A percentile compares a stretch with the other conserved stretches of the same genome.
Evolutionary conservation across 2,329 filamentous ascomycete species (phyloP).

Genomic region (Ophiostoma fasciatum): DNA sequence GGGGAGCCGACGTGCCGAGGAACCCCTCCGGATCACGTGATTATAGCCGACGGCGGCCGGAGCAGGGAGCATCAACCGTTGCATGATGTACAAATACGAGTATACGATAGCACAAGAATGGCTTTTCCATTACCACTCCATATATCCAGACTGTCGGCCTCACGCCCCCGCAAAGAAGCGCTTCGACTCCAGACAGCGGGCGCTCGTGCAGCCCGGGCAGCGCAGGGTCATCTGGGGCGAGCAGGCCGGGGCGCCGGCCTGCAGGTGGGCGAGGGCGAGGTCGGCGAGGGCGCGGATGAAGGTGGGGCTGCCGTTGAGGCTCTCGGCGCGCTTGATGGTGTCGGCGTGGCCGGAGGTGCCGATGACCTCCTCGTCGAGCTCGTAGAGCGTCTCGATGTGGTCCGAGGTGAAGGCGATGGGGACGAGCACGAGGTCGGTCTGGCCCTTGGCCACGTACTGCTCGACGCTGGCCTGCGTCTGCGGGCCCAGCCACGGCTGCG

Average conservation of each 20-base stretch:
- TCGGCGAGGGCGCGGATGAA: conserved; percentile 87
- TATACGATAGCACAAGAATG: too few relatives aligned
- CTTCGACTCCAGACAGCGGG: conserved; percentile 68
- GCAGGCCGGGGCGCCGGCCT: conserved; percentile 49
- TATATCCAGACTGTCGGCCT: too few relatives aligned
- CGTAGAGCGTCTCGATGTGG: conserved; percentile 93
- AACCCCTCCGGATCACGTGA: too few relatives aligned
- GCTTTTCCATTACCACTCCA: too few relatives aligned
- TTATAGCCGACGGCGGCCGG: too few relatives aligned
- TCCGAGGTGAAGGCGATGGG: conserved; percentile 98
- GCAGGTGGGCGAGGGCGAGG: conserved; percentile 67
- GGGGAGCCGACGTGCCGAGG: too few relatives aligned
- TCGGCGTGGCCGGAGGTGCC: conserved; percentile 66
- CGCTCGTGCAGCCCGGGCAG: conserved; percentile 86
- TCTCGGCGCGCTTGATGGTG: conserved; percentile 78
- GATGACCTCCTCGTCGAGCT: conserved; percentile 90
- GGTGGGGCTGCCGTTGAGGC: conserved; percentile 75
- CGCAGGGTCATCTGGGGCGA: conserved; percentile 78
- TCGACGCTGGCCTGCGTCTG: conserved; percentile 83
- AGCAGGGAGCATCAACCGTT: too few relatives aligned
- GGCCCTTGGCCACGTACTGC: conserved; percentile 77
- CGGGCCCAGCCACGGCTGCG: conserved; percentile 86
- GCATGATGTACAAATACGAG: too few relatives aligned
- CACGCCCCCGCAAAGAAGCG: conserved; percentile 54
- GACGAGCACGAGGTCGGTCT: conserved; percentile 80